Evolutionary conservation across 495 filamentous ascomycete species (phyloP).

Genomic region (Hypoxylon trugodes): DNA sequence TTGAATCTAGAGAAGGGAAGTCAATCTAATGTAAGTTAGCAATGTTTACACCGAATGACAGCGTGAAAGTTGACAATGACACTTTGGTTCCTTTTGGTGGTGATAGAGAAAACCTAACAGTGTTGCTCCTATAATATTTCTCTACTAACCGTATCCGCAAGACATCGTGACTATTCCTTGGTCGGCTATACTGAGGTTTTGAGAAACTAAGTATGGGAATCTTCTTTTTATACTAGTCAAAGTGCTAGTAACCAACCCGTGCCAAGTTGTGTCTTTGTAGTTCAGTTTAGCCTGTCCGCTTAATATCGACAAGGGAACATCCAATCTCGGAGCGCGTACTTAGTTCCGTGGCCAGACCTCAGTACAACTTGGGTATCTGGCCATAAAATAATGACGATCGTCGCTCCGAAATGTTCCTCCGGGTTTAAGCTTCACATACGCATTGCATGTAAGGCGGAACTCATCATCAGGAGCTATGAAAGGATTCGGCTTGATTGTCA

Average conservation of each 20-base stretch:
- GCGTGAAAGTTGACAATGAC: too few relatives aligned
- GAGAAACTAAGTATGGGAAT: too few relatives aligned
- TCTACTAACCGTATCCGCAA: too few relatives aligned
- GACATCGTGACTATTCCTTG: too few relatives aligned
- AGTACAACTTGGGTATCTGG: neutral
- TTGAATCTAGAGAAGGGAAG: too few relatives aligned
- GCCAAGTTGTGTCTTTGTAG: constrained; percentile 2
- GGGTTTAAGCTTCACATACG: neutral
- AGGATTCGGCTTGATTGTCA: constrained; percentile 1
- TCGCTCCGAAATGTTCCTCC: constrained; percentile 2
- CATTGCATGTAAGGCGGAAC: neutral
- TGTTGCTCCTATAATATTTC: too few relatives aligned
- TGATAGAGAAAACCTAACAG: too few relatives aligned
- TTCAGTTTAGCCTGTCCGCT: constrained; percentile 34
- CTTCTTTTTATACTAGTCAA: too few relatives aligned
- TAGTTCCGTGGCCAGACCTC: constrained; percentile 13
- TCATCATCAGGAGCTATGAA: constrained; percentile 8
- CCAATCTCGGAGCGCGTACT: constrained; percentile 15
- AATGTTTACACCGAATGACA: too few relatives aligned
- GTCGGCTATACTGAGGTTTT: too few relatives aligned
- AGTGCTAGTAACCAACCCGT: neutral
- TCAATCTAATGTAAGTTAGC: too few relatives aligned
- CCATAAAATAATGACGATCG: constrained; percentile 30
- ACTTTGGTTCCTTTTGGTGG: too few relatives aligned
- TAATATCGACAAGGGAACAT: constrained; percentile 13